Conservation (phyloP, 1,284 basidiomycete genomes). For the Trametes hirsuta region DNA sequence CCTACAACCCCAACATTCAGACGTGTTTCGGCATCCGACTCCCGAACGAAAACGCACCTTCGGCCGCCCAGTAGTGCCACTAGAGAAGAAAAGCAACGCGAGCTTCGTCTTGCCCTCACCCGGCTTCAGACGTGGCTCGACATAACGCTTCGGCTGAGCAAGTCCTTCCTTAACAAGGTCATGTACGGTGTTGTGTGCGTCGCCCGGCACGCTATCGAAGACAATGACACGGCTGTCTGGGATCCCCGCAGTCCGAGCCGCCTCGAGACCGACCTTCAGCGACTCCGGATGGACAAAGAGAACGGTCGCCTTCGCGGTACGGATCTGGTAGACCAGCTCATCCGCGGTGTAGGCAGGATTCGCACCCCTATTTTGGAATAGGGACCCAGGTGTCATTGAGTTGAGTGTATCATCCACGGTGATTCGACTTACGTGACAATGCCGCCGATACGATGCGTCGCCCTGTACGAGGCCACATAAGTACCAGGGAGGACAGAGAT, state of each 20-base stretch:
- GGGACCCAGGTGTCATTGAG: background rate
- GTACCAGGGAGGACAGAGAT: too few species aligned
- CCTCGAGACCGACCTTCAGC: constrained; percentile 53
- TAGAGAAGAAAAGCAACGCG: constrained; percentile 79
- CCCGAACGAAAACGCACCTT: constrained; percentile 58
- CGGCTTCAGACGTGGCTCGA: constrained; percentile 51
- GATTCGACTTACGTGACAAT: constrained; percentile 51
- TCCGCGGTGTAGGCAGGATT: constrained; percentile 71
- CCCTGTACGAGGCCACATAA: constrained; percentile 41
- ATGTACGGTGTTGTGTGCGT: constrained; percentile 45
- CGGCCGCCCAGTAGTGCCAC: constrained; percentile 82
- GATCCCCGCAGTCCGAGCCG: constrained; percentile 54
- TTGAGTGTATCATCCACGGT: background rate
- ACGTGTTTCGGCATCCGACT: background rate
- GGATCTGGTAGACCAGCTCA: constrained; percentile 70
- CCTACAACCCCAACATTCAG: background rate
- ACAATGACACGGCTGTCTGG: constrained; percentile 57
- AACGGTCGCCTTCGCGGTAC: constrained; percentile 55
- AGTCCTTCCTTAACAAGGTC: constrained; percentile 59
- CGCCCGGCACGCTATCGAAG: constrained; percentile 39
- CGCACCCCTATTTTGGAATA: constrained; percentile 40
- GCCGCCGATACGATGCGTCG: constrained; percentile 71
- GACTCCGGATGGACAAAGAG: constrained; percentile 62
- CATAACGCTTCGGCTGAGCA: constrained; percentile 45
- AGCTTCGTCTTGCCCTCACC: constrained; percentile 72